phyloP scores from a whole-genome alignment of 1,139 yeast genomes.

The Wickerhamomyces sp. region DNA sequence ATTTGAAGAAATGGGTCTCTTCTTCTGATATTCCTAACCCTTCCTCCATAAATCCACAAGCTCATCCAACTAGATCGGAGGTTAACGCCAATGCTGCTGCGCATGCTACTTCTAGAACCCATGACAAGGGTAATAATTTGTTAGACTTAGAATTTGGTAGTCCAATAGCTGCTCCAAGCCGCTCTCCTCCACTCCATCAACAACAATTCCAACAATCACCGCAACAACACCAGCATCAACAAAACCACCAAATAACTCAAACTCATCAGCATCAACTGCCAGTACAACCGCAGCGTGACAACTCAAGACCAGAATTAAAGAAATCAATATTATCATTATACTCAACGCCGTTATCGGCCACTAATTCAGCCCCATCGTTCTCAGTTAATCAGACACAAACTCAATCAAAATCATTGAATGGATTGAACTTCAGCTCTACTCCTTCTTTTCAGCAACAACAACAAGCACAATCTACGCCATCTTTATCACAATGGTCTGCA shows the following conservation, averaged over 20 bases:
- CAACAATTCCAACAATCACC: slow-evolving; percentile 9
- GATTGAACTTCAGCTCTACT: slow-evolving; percentile 10
- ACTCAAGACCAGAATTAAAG: slow-evolving; percentile 70
- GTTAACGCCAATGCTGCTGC: too few relatives aligned
- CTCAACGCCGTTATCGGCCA: slow-evolving; percentile 59
- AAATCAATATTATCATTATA: slow-evolving; percentile 87
- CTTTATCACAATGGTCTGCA: background rate
- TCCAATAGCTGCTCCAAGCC: slow-evolving; percentile 18
- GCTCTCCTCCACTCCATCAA: background rate
- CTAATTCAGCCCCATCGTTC: slow-evolving; percentile 25
- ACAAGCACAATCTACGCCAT: slow-evolving; percentile 4
- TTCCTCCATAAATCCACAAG: slow-evolving; percentile 2
- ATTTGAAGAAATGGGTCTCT: slow-evolving; percentile 76
- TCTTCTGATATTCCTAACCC: slow-evolving; percentile 19
- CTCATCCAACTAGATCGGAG: slow-evolving; percentile 1
- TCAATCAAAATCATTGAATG: slow-evolving; percentile 6
- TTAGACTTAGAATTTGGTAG: slow-evolving; percentile 31
- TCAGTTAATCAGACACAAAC: slow-evolving; percentile 2
- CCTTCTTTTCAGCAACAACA: slow-evolving; percentile 9
- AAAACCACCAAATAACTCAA: background rate
- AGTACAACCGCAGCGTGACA: slow-evolving; percentile 13
- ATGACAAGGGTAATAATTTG: slow-evolving; percentile 17
- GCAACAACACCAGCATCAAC: slow-evolving; percentile 3
- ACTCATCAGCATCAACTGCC: slow-evolving; percentile 11
- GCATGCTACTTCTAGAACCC: slow-evolving; percentile 1